These are phyloP conservation scores for Botrytis tulipae DNA, from an alignment of 2,329 filamentous ascomycete genomes.

Conservation along the genomic window DNA sequence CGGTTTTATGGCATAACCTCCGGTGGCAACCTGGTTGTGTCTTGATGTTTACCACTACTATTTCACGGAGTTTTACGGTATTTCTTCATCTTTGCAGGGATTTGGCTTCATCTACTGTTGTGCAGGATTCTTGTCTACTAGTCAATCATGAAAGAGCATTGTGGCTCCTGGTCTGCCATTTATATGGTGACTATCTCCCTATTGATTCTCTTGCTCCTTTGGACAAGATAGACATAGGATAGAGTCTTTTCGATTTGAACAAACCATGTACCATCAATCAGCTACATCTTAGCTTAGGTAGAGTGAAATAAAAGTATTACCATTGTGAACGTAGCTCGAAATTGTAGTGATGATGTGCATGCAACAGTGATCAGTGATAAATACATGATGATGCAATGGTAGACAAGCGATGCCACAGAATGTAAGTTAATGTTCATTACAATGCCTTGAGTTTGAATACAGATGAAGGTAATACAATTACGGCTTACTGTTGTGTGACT, in stretches of 20 bases:
- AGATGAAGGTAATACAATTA: background rate
- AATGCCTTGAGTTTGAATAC: background rate
- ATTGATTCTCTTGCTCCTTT: constrained; percentile 26
- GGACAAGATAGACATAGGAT: constrained; percentile 26
- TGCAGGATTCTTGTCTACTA: constrained; percentile 20
- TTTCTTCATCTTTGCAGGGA: constrained; percentile 19
- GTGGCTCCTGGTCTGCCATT: constrained; percentile 15
- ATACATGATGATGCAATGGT: background rate
- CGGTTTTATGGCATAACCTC: background rate
- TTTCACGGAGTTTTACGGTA: constrained; percentile 16
- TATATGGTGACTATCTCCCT: constrained; percentile 15
- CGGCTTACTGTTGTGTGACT: background rate
- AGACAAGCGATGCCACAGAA: background rate
- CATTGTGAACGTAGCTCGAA: background rate
- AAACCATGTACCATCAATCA: constrained; percentile 20
- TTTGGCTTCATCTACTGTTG: constrained; percentile 21
- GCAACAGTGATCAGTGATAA: background rate
- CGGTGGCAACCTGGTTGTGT: constrained; percentile 9
- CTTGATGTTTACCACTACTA: constrained; percentile 10
- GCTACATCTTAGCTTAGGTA: constrained; percentile 21
- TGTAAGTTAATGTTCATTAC: background rate
- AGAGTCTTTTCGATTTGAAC: constrained; percentile 18
- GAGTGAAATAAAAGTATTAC: constrained; percentile 13
- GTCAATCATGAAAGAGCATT: constrained; percentile 19
- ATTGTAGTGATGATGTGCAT: background rate